Evolutionary conservation across 2,329 filamentous ascomycete species (phyloP), one percentile per base, ranked within the genome.

Genomic region (Laburnicola sp.): DNA sequence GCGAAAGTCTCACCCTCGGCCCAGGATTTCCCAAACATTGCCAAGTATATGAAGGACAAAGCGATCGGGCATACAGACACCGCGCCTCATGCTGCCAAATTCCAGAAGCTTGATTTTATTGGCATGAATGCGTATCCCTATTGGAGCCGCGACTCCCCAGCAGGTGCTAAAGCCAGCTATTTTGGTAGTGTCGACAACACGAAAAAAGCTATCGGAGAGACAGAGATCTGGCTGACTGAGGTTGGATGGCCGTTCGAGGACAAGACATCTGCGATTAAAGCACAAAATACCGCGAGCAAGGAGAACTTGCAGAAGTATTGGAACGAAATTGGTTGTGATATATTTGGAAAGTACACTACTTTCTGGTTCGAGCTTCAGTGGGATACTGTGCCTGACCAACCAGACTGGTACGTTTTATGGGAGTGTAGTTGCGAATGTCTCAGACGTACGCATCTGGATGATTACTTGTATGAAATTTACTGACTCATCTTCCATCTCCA

Each of bases 51-150:
- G 59, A 43, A 58, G 30, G 40, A 44, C 23, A 80, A 77, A 26
- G 78, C 83, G 6, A 62, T 74, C 26, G 70, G 70, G 1, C 71
- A 74, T 47, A 65, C 66, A 4, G 70, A 74, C 43, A 68, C 62
- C 2, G 59, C 60, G 3, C 48, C 60, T 16, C 48, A 64, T 32
- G 60, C 59, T 16, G 49, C 65, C 2, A 52, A 68, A n/a, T 47
- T 30, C 38, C 25, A 62, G 2, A 62, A 60, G 4, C 57, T 58
- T 37, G 68, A 73, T 44, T 73, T 72, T 39, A 48, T 66, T 30
- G 70, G 70, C 30, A 62, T 67, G 49, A 71, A 65, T 16, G 62
- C 55, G 6, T 73, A 72, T 43, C 69, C 69, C 1, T 72, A 65
- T 48, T 73, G 65, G 61, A 52, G 60, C 30, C 56, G 55, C 10